Conservation (phyloP, 2,329 filamentous ascomycete species). For the Botrytis byssoidea region DNA sequence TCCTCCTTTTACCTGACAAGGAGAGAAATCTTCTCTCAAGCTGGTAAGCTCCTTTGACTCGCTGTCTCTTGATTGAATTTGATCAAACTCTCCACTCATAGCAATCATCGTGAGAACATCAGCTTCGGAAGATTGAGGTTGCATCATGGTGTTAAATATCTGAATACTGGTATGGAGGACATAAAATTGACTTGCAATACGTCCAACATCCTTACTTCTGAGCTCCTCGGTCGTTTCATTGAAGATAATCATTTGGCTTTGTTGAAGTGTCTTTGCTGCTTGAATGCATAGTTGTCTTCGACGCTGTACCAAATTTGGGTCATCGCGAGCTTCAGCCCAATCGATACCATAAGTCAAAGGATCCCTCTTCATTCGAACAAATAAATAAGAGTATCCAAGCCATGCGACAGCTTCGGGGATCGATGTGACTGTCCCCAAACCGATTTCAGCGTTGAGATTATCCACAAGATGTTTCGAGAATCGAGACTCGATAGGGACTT, state of each 20-base stretch:
- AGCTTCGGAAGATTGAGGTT: conserved; percentile 77
- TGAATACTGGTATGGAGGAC: conserved; percentile 91
- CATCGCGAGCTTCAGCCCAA: conserved; percentile 84
- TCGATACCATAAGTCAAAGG: conserved; percentile 93
- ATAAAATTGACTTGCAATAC: conserved; percentile 97
- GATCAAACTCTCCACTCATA: conserved; percentile 97
- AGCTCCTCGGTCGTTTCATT: conserved; percentile 93
- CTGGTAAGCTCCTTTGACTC: conserved; percentile 84
- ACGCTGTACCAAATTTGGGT: conserved; percentile 82
- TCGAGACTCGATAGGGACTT: conserved; percentile 95
- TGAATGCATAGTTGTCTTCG: conserved; percentile 83
- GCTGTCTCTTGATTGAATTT: conserved; percentile 87
- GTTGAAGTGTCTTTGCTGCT: conserved; percentile 80
- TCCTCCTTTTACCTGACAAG: conserved; percentile 75
- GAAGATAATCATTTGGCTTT: conserved; percentile 98
- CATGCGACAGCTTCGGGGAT: conserved; percentile 92
- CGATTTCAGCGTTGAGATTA: conserved; percentile 93
- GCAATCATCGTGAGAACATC: conserved; percentile 96
- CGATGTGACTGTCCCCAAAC: conserved; percentile 90
- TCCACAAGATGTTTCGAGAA: conserved; percentile 94
- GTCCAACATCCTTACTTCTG: conserved; percentile 88
- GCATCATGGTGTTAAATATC: conserved; percentile 96
- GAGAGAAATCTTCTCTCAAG: conserved; percentile 60
- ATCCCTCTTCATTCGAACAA: conserved; percentile 92
- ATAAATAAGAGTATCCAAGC: conserved; percentile 97